Percentiles rank a stretch among this genome's conserved stretches.
Conservation (phyloP, 1,284 basidiomycete genomes). For the Trichosporon ovoides region DNA sequence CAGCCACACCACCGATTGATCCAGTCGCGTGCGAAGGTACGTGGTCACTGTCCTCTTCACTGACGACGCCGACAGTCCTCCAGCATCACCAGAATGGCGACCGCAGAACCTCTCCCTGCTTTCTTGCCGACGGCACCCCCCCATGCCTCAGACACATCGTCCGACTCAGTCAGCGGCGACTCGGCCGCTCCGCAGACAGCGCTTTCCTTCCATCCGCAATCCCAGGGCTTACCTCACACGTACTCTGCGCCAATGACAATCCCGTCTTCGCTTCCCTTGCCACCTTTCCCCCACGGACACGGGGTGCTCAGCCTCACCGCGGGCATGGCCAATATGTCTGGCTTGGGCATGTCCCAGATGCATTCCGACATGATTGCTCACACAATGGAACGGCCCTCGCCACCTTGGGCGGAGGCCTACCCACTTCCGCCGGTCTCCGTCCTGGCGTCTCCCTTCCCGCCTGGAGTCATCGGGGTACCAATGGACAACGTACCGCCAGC, state of each 20-base stretch:
- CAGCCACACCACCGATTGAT: not conserved
- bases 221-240: not conserved
- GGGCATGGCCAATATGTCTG: not conserved
- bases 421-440: conserved; percentile 8
- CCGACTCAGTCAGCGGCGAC: not conserved
- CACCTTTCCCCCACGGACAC: not conserved
- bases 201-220: not conserved
- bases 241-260: not conserved
- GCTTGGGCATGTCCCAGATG: not conserved
- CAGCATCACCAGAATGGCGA: not conserved
- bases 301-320: not conserved
- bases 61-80: not conserved
- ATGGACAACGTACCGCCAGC: not conserved
- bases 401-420: conserved; percentile 4
- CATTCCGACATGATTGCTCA: not conserved
- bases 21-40: not conserved
- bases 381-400: not conserved
- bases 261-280: not conserved
- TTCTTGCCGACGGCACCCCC: conserved; percentile 8
- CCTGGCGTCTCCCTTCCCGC: not conserved
- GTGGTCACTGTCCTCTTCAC: not conserved
- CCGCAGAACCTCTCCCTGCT: not conserved
- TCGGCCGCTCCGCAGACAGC: not conserved
- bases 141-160: not conserved
- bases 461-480: not conserved